Percentiles rank a stretch among this genome's conserved stretches.
These are phyloP conservation scores for Penicillium antarcticum DNA, from an alignment of 495 filamentous ascomycete genomes.

Conservation along the genomic window DNA sequence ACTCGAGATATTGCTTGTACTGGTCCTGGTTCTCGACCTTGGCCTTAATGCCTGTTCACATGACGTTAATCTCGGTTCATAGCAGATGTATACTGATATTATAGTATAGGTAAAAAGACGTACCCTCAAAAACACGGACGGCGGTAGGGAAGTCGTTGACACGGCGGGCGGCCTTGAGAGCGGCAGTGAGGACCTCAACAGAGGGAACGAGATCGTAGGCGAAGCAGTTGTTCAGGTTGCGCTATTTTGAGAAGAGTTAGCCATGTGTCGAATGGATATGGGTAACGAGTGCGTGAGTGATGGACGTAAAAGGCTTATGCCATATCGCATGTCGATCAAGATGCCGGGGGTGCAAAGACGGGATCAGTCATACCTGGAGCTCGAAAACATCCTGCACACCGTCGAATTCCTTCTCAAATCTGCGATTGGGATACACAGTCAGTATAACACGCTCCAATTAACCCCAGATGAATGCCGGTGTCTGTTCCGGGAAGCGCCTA, in stretches of 20 bases:
- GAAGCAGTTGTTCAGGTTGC: conserved; percentile 99
- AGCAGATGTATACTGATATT: not conserved
- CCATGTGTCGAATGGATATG: not conserved
- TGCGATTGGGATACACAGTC: conserved; percentile 40
- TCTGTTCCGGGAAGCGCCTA: conserved; percentile 11
- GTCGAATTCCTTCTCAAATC: conserved; percentile 99
- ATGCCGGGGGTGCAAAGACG: not conserved
- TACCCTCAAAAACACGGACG: conserved; percentile 97
- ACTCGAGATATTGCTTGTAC: conserved; percentile 94
- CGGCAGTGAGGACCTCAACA: conserved; percentile 84
- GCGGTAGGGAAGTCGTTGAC: conserved; percentile 99
- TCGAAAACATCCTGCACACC: conserved; percentile 98
- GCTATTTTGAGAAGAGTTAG: conserved; percentile 47
- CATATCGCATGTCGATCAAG: conserved; percentile 6
- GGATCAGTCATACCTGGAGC: conserved; percentile 74
- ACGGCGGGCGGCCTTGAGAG: conserved; percentile 84
- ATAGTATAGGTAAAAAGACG: conserved; percentile 10
- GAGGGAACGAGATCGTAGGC: conserved; percentile 99
- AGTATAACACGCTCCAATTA: conserved; percentile 9
- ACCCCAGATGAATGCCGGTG: conserved; percentile 1
- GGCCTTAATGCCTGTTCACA: conserved; percentile 81
- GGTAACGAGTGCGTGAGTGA: conserved; percentile 1
- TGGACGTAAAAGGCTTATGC: not conserved
- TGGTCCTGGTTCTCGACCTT: conserved; percentile 98
- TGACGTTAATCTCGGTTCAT: conserved; percentile 9